phyloP scores from a whole-genome alignment of 2,329 filamentous ascomycete species.

The Penicillium sp. region DNA sequence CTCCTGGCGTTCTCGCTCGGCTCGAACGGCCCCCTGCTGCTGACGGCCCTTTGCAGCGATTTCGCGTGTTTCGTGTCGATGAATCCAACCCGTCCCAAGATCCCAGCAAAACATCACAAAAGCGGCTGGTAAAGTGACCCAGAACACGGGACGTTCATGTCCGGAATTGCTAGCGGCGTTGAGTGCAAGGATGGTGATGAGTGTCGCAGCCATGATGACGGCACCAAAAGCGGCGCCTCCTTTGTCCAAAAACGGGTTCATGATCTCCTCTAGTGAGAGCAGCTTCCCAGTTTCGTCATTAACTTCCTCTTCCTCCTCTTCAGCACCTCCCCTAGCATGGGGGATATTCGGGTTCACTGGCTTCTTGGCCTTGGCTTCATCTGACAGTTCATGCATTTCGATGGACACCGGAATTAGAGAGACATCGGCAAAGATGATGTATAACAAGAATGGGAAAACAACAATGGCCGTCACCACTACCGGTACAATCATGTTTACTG shows the following conservation, averaged over 20 bases:
- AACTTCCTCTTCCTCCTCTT: conserved; percentile 57
- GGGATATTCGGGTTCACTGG: conserved; percentile 77
- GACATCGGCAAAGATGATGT: conserved; percentile 69
- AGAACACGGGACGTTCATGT: conserved; percentile 65
- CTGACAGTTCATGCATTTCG: conserved; percentile 68
- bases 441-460: conserved; percentile 71
- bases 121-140: conserved; percentile 70
- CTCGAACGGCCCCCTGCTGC: conserved; percentile 52
- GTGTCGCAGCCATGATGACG: conserved; percentile 67
- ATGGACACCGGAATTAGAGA: conserved; percentile 68
- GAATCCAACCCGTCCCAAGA: conserved; percentile 64
- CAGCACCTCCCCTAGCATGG: conserved; percentile 59
- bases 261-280: conserved; percentile 70
- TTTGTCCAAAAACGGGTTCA: conserved; percentile 75
- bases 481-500: conserved; percentile 77
- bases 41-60: conserved; percentile 62
- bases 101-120: conserved; percentile 73
- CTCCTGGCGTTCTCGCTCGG: conserved; percentile 35
- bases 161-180: conserved; percentile 63
- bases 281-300: conserved; percentile 58
- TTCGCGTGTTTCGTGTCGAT: conserved; percentile 65
- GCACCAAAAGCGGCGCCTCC: conserved; percentile 67
- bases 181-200: conserved; percentile 67
- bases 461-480: conserved; percentile 70
- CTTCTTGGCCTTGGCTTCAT: conserved; percentile 57